Percentiles rank a stretch among this genome's conserved stretches.
These are phyloP conservation scores for Calonectria hawksworthii DNA, from an alignment of 2,329 filamentous ascomycete species.

Conservation along the genomic window DNA sequence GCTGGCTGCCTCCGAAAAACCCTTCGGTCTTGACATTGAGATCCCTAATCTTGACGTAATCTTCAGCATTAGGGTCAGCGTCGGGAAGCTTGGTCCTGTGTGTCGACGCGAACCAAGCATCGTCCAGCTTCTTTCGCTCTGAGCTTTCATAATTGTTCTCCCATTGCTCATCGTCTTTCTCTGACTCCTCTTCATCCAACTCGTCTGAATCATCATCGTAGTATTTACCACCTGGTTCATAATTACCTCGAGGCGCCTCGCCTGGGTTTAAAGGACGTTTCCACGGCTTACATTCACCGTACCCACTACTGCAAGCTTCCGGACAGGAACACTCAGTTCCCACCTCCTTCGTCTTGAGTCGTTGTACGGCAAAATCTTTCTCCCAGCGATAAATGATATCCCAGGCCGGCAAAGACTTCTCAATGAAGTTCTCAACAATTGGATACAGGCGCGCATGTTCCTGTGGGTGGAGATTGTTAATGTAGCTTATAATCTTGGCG, in stretches of 20 bases:
- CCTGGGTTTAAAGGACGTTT: not conserved
- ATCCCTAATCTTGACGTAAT: not conserved
- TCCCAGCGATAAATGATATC: conserved; percentile 60
- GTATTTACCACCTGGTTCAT: not conserved
- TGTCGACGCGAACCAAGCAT: not conserved
- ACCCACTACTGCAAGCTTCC: not conserved
- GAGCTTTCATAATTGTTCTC: not conserved
- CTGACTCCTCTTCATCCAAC: not conserved
- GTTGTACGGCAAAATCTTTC: conserved; percentile 33
- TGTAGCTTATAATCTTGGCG: conserved; percentile 58
- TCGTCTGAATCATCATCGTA: not conserved
- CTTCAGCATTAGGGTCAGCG: not conserved
- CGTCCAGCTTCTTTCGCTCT: not conserved
- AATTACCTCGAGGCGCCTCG: not conserved
- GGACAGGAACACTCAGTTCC: not conserved
- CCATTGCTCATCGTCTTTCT: not conserved
- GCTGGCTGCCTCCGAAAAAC: not conserved
- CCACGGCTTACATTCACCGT: not conserved
- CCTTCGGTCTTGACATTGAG: not conserved
- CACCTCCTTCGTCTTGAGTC: not conserved
- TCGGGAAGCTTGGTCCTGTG: not conserved
- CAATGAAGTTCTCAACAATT: conserved; percentile 53
- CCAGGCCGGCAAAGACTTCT: conserved; percentile 57
- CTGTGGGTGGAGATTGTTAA: conserved; percentile 61
- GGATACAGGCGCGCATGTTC: conserved; percentile 47